Base-by-base conservation (phyloP, 1,139 yeast genomes). In the Sugiyamaella neomexicana region DNA sequence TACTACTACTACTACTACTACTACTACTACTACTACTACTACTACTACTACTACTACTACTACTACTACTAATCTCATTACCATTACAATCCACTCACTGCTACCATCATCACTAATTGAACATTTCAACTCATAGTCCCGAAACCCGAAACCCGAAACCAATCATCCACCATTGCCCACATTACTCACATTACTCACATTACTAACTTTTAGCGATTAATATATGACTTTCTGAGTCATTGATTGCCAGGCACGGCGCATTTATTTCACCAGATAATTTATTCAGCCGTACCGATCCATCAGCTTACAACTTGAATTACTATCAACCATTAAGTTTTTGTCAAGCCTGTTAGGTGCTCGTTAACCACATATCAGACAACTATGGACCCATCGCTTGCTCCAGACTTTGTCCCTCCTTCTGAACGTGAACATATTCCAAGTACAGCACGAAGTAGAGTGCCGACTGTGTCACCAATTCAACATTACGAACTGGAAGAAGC, bases 401-500 rank as follows among this genome's bases (percentile, higher is more conserved):
- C 73, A 29, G 66, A 72, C 58, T 72, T 72, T 58, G 69, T 71
- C 17, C 75, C 75, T 9, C 75, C 75, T 2, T 63, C 68, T 31
- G 66, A 69, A 54, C 51, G 57, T 8, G 58, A 58, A 17, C 58
- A 64, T 36, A 53, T 56, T 63, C 91, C 93, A 6, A 81, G 90
- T 4, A 72, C 79, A 43, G 88, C 89, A 2, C 86, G 89, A 2
- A 83, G 85, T 2, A 76, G 80, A 58, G 89, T 89, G 63, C 96
- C 96, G 1, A 77, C 80, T 58, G 81, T 84, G 54, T 81, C 81
- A 51, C 96, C 96, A 1, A 87, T 89, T 56, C 80, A 78, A 56
- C 90, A 89, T 3, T 80, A 79, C 55, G 95, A 86, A 10, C 72
- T 89, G 57, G 96, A 91, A 1, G 95, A 86, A 65, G 89, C 89